Conservation (phyloP, 306 rosid genomes). For the Chamaecrista fasciculata region DNA sequence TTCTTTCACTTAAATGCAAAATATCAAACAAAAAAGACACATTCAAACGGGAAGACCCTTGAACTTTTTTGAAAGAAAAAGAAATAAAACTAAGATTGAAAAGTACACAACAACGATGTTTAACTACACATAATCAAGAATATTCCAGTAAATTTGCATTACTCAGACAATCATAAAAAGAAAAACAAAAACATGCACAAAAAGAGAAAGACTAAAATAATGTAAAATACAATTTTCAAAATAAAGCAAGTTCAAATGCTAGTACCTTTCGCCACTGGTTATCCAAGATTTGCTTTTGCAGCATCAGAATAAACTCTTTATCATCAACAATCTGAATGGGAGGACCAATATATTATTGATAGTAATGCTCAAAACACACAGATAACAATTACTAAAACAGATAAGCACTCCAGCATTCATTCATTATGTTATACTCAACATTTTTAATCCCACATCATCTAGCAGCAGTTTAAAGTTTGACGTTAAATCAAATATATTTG, state of each 20-base stretch:
- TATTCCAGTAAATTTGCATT: slow-evolving; percentile 14
- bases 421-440: slow-evolving; percentile 1
- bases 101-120: background rate
- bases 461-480: slow-evolving; percentile 4
- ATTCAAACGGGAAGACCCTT: background rate
- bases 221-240: background rate
- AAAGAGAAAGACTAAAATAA: background rate
- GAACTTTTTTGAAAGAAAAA: background rate
- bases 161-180: background rate
- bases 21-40: too few relatives aligned
- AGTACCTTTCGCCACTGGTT: slow-evolving; percentile 87
- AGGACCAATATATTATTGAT: slow-evolving; percentile 20
- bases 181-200: background rate
- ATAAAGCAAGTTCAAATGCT: slow-evolving; percentile 2
- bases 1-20: slow-evolving; percentile 8
- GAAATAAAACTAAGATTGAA: background rate
- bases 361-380: slow-evolving; percentile 10
- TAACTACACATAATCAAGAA: background rate
- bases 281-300: slow-evolving; percentile 71
- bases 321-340: slow-evolving; percentile 64
- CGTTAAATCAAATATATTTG: slow-evolving; percentile 17
- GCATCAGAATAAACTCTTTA: slow-evolving; percentile 51
- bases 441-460: background rate
- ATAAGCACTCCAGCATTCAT: slow-evolving; percentile 14
- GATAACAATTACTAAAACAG: slow-evolving; percentile 14